Evolutionary conservation across 306 rosid species (phyloP), one percentile per base, ranked within the genome.

Genomic region (Crataegus laevigata): DNA sequence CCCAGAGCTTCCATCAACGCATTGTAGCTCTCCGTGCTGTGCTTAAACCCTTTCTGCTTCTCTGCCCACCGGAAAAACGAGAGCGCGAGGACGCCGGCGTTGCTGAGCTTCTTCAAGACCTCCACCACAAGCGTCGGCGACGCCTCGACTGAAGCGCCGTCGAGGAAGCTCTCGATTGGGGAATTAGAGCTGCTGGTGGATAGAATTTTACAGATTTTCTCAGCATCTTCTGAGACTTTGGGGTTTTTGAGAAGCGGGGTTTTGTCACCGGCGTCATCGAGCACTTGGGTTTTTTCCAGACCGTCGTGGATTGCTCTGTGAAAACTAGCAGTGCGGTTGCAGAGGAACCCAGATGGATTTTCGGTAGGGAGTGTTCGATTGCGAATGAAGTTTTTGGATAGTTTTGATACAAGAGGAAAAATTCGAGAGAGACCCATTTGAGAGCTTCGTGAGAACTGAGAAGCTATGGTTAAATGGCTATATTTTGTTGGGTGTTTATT

Each of bases 61-160:
- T 88, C 93, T 0, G 90, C 93, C 98, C 96, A 91, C 50, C 87
- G 83, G 81, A 93, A 93, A 88, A 93, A 91, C 14, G 87, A 85
- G 6, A 93, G 89, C 1, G 98, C 93, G 5, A 93, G 85, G 78
- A 72, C 61, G 17, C 96, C 98, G 12, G 92, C 94, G 72, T 93
- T 93, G 87, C 83, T 83, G 29, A 93, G 88, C 85, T 79, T 91
- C 83, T 83, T 90, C 69, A 93, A 72, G 45, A 88, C 96, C 75
- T 80, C 92, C 10, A 79, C 61, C 19, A 82, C 89, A 25, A 93
- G 85, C 22, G 78, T 80, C 50, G 88, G 84, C 29, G 96, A 83
- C 1, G 76, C 57, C 47, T 85, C 82, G 29, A 74, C 80, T 11
- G 80, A 61, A 40, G 80, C 51, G 12, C 68, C 45, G 25, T 79